phyloP scores from a whole-genome alignment of 108 stramenopile species.

The Asterionellopsis glacialis region DNA sequence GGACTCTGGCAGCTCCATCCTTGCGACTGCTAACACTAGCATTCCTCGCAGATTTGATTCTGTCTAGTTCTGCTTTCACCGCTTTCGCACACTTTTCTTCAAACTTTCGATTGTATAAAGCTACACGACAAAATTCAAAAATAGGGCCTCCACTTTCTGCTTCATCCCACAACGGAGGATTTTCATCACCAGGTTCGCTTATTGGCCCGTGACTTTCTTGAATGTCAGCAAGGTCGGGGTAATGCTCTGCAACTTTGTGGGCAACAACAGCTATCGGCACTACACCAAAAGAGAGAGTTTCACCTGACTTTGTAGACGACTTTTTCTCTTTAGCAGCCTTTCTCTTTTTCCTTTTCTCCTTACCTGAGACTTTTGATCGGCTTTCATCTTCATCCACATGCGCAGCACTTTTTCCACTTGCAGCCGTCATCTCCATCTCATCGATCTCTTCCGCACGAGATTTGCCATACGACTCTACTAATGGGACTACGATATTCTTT shows the following conservation, averaged over 20 bases:
- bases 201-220: neutral
- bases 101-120: constrained; percentile 13
- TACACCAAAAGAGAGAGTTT: neutral
- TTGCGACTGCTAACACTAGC: constrained; percentile 17
- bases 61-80: constrained; percentile 20
- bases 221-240: constrained; percentile 8
- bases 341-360: neutral
- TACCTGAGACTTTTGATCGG: neutral
- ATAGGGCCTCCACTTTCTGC: neutral
- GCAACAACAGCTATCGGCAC: constrained; percentile 9
- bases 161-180: neutral
- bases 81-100: constrained; percentile 11
- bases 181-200: neutral
- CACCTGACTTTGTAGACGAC: neutral
- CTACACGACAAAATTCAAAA: constrained; percentile 18
- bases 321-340: neutral
- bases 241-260: neutral
- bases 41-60: constrained; percentile 9
- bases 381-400: neutral
- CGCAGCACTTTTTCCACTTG: neutral
- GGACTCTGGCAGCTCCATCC: constrained; percentile 20
- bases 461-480: constrained; percentile 25
- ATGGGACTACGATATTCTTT: constrained; percentile 3
- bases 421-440: neutral
- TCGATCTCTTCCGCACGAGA: constrained; percentile 18